Evolutionary conservation across 2,329 filamentous ascomycete genomes (phyloP), one percentile per base, ranked within the genome.

Genomic region (Paracoccidioides brasiliensis): DNA sequence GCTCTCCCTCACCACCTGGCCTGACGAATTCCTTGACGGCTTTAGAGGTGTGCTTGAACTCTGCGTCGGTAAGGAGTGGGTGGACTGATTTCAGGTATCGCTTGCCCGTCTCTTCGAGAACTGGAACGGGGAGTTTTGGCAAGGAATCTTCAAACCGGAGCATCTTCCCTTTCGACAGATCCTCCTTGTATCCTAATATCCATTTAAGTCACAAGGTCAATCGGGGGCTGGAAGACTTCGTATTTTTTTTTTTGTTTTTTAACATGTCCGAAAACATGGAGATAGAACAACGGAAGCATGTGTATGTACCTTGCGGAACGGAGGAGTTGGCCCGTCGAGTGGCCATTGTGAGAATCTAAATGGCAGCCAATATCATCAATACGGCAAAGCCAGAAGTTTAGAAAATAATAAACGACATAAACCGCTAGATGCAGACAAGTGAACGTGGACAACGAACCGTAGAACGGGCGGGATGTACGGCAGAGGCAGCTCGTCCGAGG

Each of bases 1-100:
- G 82, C 69, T 85, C 80, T 59, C 91, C 93, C 53, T 84, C 78
- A 42, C 90, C 88, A 56, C 88, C 89, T n/a, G 91, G 88, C 63
- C 84, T 84, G 63, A 95, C 76, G 72, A 98, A 97, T 5, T 90
- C 88, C 59, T 88, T 79, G 40, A 98, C 90, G 37, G 88, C 90
- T 67, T 86, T 86, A 69, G 87, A 85, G 55, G 81, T 84, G 59
- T 73, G 71, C 61, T 80, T 74, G 66, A 74, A 84, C 67, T 85
- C 82, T 60, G 72, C 67, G 61, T 78, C 70, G 62, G 74, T 80
- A 55, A 84, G 76, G 35, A 85, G 73, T 52, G 82, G 79, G 69
- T 83, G 81, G 15, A 85, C 78, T 56, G 82, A 84, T 68, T 83
- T 83, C 59, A 85, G 76, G 72, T 85, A 85, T 59, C 79, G 78